Evolutionary conservation across 2,329 filamentous ascomycete genomes (phyloP).

Genomic region (Penicillium freii): DNA sequence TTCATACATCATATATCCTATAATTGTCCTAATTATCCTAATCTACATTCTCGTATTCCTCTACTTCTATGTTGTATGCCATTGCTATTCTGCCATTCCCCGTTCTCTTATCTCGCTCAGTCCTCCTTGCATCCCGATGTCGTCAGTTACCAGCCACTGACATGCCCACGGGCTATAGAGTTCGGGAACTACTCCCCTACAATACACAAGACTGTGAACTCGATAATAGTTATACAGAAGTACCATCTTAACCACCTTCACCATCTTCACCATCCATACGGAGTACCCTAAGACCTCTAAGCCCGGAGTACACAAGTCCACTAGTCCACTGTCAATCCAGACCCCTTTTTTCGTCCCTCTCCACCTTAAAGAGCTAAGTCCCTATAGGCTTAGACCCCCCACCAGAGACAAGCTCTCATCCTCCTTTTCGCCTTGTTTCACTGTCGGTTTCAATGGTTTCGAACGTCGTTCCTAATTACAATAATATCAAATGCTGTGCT

Average conservation of each 20-base stretch:
- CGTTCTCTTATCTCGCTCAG: neutral
- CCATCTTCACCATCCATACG: neutral
- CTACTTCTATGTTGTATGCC: too few relatives aligned
- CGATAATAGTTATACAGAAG: neutral
- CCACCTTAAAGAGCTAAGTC: neutral
- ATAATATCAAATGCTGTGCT: neutral
- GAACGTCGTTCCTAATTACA: neutral
- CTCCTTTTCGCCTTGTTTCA: neutral
- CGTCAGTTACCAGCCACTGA: conserved; percentile 12
- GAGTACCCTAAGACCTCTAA: neutral
- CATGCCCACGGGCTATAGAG: neutral
- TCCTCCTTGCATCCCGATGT: conserved; percentile 11
- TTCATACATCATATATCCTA: neutral
- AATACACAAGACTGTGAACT: neutral
- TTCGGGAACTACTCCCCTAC: neutral
- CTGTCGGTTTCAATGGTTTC: neutral
- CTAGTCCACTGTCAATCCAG: neutral
- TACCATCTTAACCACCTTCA: neutral
- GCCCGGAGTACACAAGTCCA: neutral
- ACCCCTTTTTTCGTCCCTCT: neutral
- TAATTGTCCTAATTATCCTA: too few relatives aligned
- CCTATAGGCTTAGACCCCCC: neutral
- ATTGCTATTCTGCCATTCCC: neutral
- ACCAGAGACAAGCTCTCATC: neutral
- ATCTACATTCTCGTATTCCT: neutral